Evolutionary conservation across 2,329 filamentous ascomycete genomes (phyloP), one percentile per base, ranked within the genome.

Genomic region (Atkinsonella texensis): DNA sequence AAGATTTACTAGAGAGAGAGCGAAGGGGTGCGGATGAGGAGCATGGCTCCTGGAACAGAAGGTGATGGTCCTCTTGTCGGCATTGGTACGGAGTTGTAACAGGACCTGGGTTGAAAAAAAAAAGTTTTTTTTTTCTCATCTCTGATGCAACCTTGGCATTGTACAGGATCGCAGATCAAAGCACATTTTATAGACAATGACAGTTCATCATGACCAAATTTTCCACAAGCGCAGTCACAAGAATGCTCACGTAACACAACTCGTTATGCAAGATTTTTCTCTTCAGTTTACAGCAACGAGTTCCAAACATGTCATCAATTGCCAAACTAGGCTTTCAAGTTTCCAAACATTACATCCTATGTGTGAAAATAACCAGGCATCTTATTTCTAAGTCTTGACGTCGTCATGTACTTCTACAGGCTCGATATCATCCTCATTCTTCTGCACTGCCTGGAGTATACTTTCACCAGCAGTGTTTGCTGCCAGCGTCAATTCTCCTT

Each of bases 1-100:
- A 78, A 53, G 64, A 64, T 18, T 63, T 77, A 52, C 52, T 77
- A 2, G 74, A 77, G 42, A 63, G 65, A 13, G 75, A 77, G 53
- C 63, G 70, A 20, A 60, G 54, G 15, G 64, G 63, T 20, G 53
- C 50, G 4, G 63, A 64, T 4, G 62, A 67, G 48, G 60, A 59
- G 28, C 54, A 49, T 38, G 54, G 50, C 4, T 54, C 60, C 4
- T 68, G 63, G 62, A 49, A 58, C 28, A 57, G 55, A 38, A 57
- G 50, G 38, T 62, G 57, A 46, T 23, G 10, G 38, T 39, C n/a
- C 6, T 47, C 32, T 38, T 28, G 28, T 28, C 7, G 28, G 28
- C 9, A 32, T 28, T 18, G 11, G 9, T 28, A 35, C 35, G n/a
- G 38, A 41, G 11, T 2, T 28, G 28, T 28, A 28, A 28, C 28